phyloP scores from a whole-genome alignment of 306 rosid genomes.

The Macrotyloma uniflorum region DNA sequence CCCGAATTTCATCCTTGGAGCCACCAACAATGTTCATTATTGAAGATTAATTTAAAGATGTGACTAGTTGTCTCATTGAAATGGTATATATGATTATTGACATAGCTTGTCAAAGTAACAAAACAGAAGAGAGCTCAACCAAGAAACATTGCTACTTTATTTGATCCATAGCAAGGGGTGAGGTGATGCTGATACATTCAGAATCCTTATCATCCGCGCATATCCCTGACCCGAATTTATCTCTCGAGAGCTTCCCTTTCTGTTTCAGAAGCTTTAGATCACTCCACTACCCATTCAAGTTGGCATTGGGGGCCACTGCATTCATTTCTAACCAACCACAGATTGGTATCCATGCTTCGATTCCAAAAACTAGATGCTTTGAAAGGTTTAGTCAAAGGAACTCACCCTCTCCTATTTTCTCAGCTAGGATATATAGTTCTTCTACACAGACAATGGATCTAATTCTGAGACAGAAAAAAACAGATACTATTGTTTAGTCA shows the following conservation, averaged over 20 bases:
- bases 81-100: not conserved
- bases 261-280: slow-evolving; percentile 48
- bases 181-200: slow-evolving; percentile 37
- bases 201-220: slow-evolving; percentile 72
- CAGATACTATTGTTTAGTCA: not conserved
- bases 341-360: slow-evolving; percentile 9
- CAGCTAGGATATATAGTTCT: not conserved
- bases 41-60: not conserved
- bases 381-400: slow-evolving; percentile 13
- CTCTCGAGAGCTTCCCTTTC: slow-evolving; percentile 40
- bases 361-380: slow-evolving; percentile 38
- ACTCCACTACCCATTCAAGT: slow-evolving; percentile 45
- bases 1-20: not conserved
- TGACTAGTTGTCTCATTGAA: not conserved
- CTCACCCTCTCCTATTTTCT: not conserved
- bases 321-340: slow-evolving; percentile 24
- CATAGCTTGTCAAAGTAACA: not conserved
- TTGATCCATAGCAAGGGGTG: slow-evolving; percentile 27
- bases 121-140: not conserved
- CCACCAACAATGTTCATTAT: not conserved
- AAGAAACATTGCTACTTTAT: not conserved
- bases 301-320: slow-evolving; percentile 37
- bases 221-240: slow-evolving; percentile 37
- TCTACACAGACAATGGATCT: not conserved
- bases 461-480: not conserved